Conservation (phyloP, 2,329 filamentous ascomycete species). For the Aspergillus tubingensis region DNA sequence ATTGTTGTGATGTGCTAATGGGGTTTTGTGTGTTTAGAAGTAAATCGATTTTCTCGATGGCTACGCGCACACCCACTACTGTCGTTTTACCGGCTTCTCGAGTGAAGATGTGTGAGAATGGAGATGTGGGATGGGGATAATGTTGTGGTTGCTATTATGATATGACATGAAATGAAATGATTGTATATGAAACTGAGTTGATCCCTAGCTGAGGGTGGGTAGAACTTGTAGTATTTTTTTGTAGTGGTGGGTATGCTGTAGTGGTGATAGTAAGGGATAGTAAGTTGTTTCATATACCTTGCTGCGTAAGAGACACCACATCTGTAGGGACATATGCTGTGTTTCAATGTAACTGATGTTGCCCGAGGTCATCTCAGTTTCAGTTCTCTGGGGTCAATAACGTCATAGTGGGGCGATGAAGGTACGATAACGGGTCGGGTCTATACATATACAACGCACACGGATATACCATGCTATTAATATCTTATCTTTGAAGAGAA, state of each 20-base stretch:
- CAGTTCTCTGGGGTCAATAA: background rate
- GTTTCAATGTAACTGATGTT: background rate
- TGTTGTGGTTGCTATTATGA: constrained; percentile 5
- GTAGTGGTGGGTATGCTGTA: background rate
- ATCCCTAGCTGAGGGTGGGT: background rate
- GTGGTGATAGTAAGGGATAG: too few species aligned
- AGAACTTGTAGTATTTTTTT: background rate
- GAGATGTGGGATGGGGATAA: background rate
- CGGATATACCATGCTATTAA: background rate
- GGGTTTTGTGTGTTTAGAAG: background rate
- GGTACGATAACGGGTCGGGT: constrained; percentile 1
- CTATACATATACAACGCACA: background rate
- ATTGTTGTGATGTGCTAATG: background rate
- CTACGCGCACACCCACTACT: too few species aligned
- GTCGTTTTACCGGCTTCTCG: too few species aligned
- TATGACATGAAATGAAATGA: background rate
- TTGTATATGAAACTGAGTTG: background rate
- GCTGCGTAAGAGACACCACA: too few species aligned
- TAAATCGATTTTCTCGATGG: background rate
- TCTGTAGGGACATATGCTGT: too few species aligned
- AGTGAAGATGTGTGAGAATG: background rate
- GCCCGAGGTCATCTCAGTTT: background rate
- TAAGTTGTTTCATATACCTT: too few species aligned
- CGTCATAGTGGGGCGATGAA: background rate
- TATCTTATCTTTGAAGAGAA: background rate